Evolutionary conservation across 73 alveolate species (phyloP).

Genomic region (Blepharisma stoltei): DNA sequence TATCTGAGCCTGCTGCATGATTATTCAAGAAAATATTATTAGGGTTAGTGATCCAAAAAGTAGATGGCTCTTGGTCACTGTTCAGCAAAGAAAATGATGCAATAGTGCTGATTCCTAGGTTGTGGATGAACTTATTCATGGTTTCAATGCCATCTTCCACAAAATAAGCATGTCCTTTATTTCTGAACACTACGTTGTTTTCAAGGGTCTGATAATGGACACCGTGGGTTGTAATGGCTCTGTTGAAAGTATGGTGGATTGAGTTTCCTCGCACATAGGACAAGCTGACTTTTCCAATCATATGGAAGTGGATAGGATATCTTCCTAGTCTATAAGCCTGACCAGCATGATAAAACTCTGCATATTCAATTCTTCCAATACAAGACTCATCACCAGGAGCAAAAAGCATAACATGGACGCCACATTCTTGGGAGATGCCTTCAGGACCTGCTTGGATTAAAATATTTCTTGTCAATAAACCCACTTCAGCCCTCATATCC

Average conservation of each 20-base stretch:
- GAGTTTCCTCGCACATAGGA: slow-evolving; percentile 74
- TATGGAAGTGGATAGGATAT: slow-evolving; percentile 80
- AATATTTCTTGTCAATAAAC: slow-evolving; percentile 71
- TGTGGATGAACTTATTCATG: slow-evolving; percentile 56
- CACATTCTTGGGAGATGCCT: slow-evolving; percentile 49
- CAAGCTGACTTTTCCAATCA: slow-evolving; percentile 66
- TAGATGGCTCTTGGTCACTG: slow-evolving; percentile 80
- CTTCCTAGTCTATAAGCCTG: slow-evolving; percentile 82
- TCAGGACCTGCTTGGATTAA: slow-evolving; percentile 65
- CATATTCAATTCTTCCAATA: slow-evolving; percentile 59
- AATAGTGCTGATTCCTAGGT: slow-evolving; percentile 50
- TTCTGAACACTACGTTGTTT: slow-evolving; percentile 65
- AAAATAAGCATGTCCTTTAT: slow-evolving; percentile 81
- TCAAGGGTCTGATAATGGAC: slow-evolving; percentile 59
- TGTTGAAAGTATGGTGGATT: slow-evolving; percentile 67
- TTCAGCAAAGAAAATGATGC: slow-evolving; percentile 58
- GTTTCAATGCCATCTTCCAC: slow-evolving; percentile 83
- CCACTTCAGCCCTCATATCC: slow-evolving; percentile 87
- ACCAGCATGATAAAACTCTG: slow-evolving; percentile 73
- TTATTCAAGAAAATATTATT: slow-evolving; percentile 60
- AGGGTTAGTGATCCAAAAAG: slow-evolving; percentile 85
- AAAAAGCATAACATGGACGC: slow-evolving; percentile 75
- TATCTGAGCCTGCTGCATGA: slow-evolving; percentile 81
- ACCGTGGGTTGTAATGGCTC: slow-evolving; percentile 76
- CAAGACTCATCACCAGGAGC: slow-evolving; percentile 59